A percentile compares a stretch with the other conserved stretches of the same genome.
These are phyloP conservation scores for Pleurotus pulmonarius DNA, from an alignment of 768 basidiomycete species.

Conservation along the genomic window DNA sequence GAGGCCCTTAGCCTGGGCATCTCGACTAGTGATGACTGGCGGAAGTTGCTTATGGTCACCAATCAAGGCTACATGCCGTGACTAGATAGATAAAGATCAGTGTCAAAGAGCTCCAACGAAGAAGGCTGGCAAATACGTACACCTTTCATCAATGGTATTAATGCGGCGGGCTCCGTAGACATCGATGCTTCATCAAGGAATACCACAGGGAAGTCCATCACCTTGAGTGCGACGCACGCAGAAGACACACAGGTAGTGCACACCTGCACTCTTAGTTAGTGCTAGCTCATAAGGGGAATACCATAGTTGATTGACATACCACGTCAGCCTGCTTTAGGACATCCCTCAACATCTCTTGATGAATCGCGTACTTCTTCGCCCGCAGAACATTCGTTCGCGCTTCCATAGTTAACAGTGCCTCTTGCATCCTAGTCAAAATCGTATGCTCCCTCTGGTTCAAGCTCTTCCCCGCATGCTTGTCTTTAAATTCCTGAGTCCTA, in stretches of 20 bases:
- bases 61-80: slow-evolving; percentile 80
- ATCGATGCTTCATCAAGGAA: slow-evolving; percentile 95
- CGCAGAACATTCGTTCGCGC: slow-evolving; percentile 24
- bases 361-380: slow-evolving; percentile 47
- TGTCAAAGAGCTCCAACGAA: no score
- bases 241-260: slow-evolving; percentile 88
- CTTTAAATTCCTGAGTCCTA: slow-evolving; percentile 12
- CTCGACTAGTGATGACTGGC: slow-evolving; percentile 76
- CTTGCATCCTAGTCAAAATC: slow-evolving; percentile 28
- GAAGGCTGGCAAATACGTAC: slow-evolving; percentile 40
- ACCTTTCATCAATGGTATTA: slow-evolving; percentile 93
- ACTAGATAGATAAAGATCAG: slow-evolving; percentile 35
- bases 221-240: slow-evolving; percentile 58
- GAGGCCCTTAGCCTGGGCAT: slow-evolving; percentile 71
- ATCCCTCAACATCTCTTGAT: slow-evolving; percentile 62
- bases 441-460: slow-evolving; percentile 16
- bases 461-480: slow-evolving; percentile 13
- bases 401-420: slow-evolving; percentile 22
- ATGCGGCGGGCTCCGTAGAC: slow-evolving; percentile 90
- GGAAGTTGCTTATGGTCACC: slow-evolving; percentile 98
- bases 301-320: slow-evolving; percentile 35
- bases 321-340: slow-evolving; percentile 68
- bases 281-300: no score
- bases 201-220: slow-evolving; percentile 87
- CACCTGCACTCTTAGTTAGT: slow-evolving; percentile 40